Percentiles rank a stretch among this genome's conserved stretches.
Evolutionary conservation across 2,329 filamentous ascomycete genomes (phyloP).

Genomic region (Fusarium tanahbumbuense): DNA sequence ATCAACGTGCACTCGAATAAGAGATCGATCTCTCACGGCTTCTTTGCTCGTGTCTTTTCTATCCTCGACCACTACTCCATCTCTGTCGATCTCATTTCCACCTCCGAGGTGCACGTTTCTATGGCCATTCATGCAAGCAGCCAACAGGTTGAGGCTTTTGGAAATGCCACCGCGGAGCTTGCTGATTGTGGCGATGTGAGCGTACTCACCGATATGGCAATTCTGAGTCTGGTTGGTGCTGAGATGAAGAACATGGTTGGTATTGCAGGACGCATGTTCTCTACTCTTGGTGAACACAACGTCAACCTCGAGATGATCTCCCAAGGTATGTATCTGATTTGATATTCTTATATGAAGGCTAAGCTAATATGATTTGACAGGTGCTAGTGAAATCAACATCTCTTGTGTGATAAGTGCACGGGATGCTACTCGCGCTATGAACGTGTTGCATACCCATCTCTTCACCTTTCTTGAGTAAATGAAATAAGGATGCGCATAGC

Average conservation of each 20-base stretch:
- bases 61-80: slow-evolving; percentile 88
- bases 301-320: slow-evolving; percentile 99
- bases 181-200: slow-evolving; percentile 88
- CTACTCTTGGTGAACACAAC: slow-evolving; percentile 89
- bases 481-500: not conserved
- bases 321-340: slow-evolving; percentile 73
- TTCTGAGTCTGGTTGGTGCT: slow-evolving; percentile 91
- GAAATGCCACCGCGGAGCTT: slow-evolving; percentile 77
- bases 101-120: slow-evolving; percentile 95
- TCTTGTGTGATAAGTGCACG: slow-evolving; percentile 95
- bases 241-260: slow-evolving; percentile 99
- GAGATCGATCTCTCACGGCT: slow-evolving; percentile 93
- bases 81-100: slow-evolving; percentile 96
- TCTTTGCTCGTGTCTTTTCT: slow-evolving; percentile 92
- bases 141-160: slow-evolving; percentile 69
- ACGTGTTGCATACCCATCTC: slow-evolving; percentile 94
- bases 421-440: slow-evolving; percentile 93
- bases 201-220: slow-evolving; percentile 91
- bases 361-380: slow-evolving; percentile 58
- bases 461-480: slow-evolving; percentile 89
- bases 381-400: slow-evolving; percentile 98
- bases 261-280: slow-evolving; percentile 94
- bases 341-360: accelerated
- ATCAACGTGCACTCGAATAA: slow-evolving; percentile 99
- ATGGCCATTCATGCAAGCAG: slow-evolving; percentile 92